Conservation (phyloP, 1,139 yeast species). For the Magnusiomyces suaveolens region DNA sequence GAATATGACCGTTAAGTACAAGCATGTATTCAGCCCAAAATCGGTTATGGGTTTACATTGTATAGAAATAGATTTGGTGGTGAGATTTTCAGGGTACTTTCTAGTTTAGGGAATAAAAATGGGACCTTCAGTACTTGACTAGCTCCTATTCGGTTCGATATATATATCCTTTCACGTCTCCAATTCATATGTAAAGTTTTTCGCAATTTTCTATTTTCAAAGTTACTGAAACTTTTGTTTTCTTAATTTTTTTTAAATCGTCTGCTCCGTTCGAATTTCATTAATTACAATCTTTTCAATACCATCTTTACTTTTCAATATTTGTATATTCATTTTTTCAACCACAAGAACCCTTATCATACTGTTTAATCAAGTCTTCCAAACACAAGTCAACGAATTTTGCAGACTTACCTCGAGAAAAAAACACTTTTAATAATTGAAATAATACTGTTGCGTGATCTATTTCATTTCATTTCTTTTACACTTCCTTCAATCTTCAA, state of each 20-base stretch:
- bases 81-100: not conserved
- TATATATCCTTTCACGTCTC: not conserved
- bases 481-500: no score
- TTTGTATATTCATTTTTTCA: no score
- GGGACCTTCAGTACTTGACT: not conserved
- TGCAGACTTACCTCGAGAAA: no score
- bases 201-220: not conserved
- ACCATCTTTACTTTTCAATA: not conserved
- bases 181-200: not conserved
- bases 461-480: no score
- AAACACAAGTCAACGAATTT: no score
- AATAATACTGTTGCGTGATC: no score
- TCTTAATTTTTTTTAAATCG: not conserved
- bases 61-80: not conserved
- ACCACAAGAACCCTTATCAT: no score
- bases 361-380: no score
- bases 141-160: not conserved
- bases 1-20: not conserved
- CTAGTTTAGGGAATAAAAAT: not conserved
- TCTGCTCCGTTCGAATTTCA: not conserved
- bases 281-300: not conserved
- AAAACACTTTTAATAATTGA: no score
- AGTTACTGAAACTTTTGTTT: not conserved
- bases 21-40: not conserved
- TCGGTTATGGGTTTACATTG: not conserved